Conservation (phyloP, 306 rosid species). For the Malus asiatica region DNA sequence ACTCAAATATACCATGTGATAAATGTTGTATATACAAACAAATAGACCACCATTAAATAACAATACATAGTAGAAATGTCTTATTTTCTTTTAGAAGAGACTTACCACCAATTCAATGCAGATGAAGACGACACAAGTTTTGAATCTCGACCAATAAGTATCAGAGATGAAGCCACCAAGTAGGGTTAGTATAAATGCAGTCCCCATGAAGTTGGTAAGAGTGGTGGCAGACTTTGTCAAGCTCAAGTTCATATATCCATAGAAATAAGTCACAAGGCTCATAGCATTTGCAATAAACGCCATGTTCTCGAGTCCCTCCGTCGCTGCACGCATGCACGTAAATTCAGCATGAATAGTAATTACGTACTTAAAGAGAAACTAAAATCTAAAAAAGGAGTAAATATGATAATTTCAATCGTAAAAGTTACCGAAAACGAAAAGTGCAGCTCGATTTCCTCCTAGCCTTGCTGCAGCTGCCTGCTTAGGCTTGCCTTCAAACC, state of each 20-base stretch:
- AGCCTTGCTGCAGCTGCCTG: constrained; percentile 14
- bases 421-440: constrained; percentile 53
- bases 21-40: too few species aligned
- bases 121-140: constrained; percentile 48
- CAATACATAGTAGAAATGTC: neutral
- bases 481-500: constrained; percentile 18
- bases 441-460: constrained; percentile 63
- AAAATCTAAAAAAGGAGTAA: too few species aligned
- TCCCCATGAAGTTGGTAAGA: constrained; percentile 73
- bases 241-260: constrained; percentile 64
- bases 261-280: constrained; percentile 69
- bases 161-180: constrained; percentile 69
- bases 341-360: neutral
- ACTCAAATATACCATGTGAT: too few species aligned
- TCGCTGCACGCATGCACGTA: constrained; percentile 27
- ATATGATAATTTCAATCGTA: too few species aligned
- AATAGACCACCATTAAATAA: too few species aligned
- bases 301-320: constrained; percentile 80
- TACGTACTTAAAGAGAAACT: neutral
- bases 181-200: constrained; percentile 56
- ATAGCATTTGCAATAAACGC: constrained; percentile 54
- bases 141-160: constrained; percentile 70
- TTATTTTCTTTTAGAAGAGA: neutral
- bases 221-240: constrained; percentile 65
- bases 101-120: constrained; percentile 52